Base-by-base conservation (phyloP, 1,284 basidiomycete genomes). In the Cutaneotrichosporon spelunceum region DNA sequence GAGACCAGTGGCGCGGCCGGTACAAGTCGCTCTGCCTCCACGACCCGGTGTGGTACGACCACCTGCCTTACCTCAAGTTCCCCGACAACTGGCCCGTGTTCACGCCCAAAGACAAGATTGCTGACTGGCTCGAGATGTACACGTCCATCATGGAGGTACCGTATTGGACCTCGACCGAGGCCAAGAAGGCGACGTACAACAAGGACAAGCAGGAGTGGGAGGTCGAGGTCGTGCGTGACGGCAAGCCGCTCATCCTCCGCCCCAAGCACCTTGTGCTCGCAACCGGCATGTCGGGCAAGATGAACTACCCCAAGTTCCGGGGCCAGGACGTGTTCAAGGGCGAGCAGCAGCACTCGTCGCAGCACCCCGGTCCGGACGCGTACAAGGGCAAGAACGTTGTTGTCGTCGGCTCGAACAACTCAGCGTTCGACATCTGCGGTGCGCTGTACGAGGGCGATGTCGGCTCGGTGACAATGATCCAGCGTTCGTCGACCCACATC, bases 21-120 rank as follows among this genome's bases (percentile, higher is more conserved):
- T 86, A 86, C 68, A 81, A 84, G 61, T 81, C 83, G 8, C 74
- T 87, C 36, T 85, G 82, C 64, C 76, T 87, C 53, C 85, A 88
- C 68, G 83, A 85, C 70, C 83, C 85, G 23, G 83, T 86, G 50
- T 86, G 64, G 66, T 64, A 64, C 59, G 66, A 69, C 66, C 68
- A 69, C 66, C 58, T 86, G 39, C 81, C 82, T 78, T 86, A 64
- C 63, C 82, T 73, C 39, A 63, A 64, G 30, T 81, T 78, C 63
- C 81, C 81, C 39, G 45, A 64, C 14, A 63, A 52, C 27, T 88
- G 87, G 86, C 85, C 86, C 1, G 82, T 85, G 1, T 86, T 82
- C 67, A 82, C 84, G 0, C 85, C 85, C 3, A 83, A 84, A 26
- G 78, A 76, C 42, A 66, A 80, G 63, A 57, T 68, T 26, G 67